Evolutionary conservation across 2,329 filamentous ascomycete species (phyloP).

Genomic region (Epicoccum sorghinum): DNA sequence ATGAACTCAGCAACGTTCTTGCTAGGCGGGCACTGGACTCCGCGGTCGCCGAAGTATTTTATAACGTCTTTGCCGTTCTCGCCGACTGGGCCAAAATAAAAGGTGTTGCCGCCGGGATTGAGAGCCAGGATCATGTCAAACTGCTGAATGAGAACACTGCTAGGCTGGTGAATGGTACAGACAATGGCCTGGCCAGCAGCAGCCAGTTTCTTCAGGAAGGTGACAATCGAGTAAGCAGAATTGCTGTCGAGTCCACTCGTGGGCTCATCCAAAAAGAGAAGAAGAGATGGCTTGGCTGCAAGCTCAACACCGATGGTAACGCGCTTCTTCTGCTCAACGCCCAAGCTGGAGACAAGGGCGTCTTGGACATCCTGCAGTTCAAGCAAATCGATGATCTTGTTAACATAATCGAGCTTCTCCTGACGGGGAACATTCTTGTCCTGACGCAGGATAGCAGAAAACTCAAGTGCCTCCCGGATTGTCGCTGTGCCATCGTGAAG

Average conservation of each 20-base stretch:
- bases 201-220: slow-evolving; percentile 71
- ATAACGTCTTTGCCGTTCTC: slow-evolving; percentile 69
- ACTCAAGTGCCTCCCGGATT: slow-evolving; percentile 71
- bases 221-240: slow-evolving; percentile 70
- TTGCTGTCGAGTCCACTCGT: slow-evolving; percentile 74
- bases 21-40: slow-evolving; percentile 68
- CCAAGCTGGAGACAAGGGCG: slow-evolving; percentile 67
- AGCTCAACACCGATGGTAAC: slow-evolving; percentile 77
- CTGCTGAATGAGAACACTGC: slow-evolving; percentile 70
- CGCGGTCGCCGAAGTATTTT: slow-evolving; percentile 71
- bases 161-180: slow-evolving; percentile 77
- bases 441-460: slow-evolving; percentile 70
- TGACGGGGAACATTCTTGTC: slow-evolving; percentile 58
- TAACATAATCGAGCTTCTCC: slow-evolving; percentile 71
- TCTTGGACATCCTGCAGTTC: slow-evolving; percentile 71
- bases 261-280: slow-evolving; percentile 75
- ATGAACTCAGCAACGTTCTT: slow-evolving; percentile 73
- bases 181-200: slow-evolving; percentile 72
- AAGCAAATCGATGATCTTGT: slow-evolving; percentile 69
- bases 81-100: slow-evolving; percentile 76
- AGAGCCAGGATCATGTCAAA: slow-evolving; percentile 76
- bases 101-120: slow-evolving; percentile 71
- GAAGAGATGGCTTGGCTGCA: slow-evolving; percentile 63
- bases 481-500: slow-evolving; percentile 72
- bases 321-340: slow-evolving; percentile 73